Base-by-base conservation (phyloP, 2,329 filamentous ascomycete genomes). In the Simplicillium sp. region DNA sequence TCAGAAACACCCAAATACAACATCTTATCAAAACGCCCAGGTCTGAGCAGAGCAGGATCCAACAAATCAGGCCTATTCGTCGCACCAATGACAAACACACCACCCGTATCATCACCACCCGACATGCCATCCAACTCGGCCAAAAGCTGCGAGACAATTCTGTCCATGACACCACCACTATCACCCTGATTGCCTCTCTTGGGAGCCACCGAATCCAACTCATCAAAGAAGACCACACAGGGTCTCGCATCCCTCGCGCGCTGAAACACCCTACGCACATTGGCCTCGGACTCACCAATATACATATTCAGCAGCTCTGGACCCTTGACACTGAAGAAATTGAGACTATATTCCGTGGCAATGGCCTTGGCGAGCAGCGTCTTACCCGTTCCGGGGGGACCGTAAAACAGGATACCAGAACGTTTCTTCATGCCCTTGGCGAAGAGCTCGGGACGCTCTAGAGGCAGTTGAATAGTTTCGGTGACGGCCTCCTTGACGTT, bases 71-170 rank as follows among this genome's bases (percentile, higher is more conserved):
- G 92, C 47, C 90, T 70, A 65, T 98, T 98, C 5, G 90, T 98
- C 3, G 90, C 90, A 43, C 92, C 90, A 50, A 98, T 94, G 20
- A 97, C 92, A 58, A 97, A 97, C 5, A 97, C 90, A 15, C 89
- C 88, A 11, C 86, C 86, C 1, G 75, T 77, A 48, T 89, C 87
- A 44, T 88, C 87, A 13, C 87, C 89, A 49, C 90, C 84, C 39
- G 89, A 96, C 92, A 98, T 98, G 39, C 92, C 92, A 57, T 98
- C 92, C 16, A 98, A 71, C 64, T 98, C 92, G 0, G 92, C 92
- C 11, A 98, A 75, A 35, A 98, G 68, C 66, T 97, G 92, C 44
- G 84, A 92, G 39, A 98, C 90, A 49, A 97, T 97, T 41, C 92
- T 80, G 59, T 97, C 92, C 90, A 97, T 97, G 42, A 97, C 92